These are phyloP conservation scores for Blastocystis sp. DNA, from an alignment of 352 stramenopile genomes.

Conservation along the genomic window DNA sequence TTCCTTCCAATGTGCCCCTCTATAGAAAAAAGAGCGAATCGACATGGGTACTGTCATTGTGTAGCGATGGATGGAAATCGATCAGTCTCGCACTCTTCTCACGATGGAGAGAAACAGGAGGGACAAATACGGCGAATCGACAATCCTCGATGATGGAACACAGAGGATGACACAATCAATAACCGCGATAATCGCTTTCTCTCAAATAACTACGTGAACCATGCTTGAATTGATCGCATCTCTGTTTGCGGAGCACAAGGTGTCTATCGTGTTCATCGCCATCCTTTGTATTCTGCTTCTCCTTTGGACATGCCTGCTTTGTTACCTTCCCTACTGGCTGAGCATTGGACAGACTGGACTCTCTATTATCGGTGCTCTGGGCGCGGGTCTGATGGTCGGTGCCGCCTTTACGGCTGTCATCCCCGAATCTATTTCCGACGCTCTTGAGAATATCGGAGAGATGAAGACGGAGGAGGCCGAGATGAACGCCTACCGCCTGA, in stretches of 20 bases:
- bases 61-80: too few species aligned
- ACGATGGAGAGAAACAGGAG: too few species aligned
- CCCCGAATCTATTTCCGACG: conserved; percentile 67
- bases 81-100: too few species aligned
- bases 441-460: conserved; percentile 11
- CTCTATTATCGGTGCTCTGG: conserved; percentile 63
- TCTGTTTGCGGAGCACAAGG: background rate
- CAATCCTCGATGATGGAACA: conserved; percentile 68
- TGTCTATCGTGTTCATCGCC: conserved; percentile 41
- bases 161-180: conserved; percentile 3
- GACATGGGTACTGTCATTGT: too few species aligned
- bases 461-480: conserved; percentile 27
- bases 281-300: conserved; percentile 59
- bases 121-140: background rate
- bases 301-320: conserved; percentile 54
- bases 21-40: background rate
- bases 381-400: conserved; percentile 66
- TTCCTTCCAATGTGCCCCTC: background rate
- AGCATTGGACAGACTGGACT: conserved; percentile 12
- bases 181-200: conserved; percentile 1
- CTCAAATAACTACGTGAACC: background rate
- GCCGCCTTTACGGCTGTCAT: conserved; percentile 66
- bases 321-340: conserved; percentile 53
- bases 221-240: background rate
- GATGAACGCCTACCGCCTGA: conserved; percentile 56